Percentiles rank a stretch among this genome's conserved stretches.
Conservation (phyloP, 768 basidiomycete species). For the Russula ochroleuca region DNA sequence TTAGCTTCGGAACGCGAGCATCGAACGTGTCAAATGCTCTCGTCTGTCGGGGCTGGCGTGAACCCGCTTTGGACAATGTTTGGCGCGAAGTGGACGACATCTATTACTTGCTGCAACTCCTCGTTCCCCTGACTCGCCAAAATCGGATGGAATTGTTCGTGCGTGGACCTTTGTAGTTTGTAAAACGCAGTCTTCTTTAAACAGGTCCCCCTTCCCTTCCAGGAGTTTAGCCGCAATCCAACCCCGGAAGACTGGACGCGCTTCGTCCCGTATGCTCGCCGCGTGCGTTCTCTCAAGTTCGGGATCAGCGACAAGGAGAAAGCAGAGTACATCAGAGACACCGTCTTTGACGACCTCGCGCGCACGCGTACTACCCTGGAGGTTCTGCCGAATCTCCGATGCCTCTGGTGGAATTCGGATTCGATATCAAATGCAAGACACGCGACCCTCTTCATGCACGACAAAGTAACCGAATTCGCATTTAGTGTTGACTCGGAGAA, state of each 20-base stretch:
- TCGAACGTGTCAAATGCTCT: slow-evolving; percentile 21
- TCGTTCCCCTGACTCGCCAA: slow-evolving; percentile 12
- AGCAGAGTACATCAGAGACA: neutral
- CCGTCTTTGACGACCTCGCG: slow-evolving; percentile 25
- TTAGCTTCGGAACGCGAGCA: slow-evolving; percentile 17
- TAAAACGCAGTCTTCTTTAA: neutral
- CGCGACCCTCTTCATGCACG: slow-evolving; percentile 27
- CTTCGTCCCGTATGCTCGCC: slow-evolving; percentile 26
- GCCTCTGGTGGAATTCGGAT: slow-evolving; percentile 15
- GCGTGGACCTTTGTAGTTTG: neutral
- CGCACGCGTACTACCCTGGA: slow-evolving; percentile 26
- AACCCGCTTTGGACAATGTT: slow-evolving; percentile 22
- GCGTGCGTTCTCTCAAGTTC: slow-evolving; percentile 23
- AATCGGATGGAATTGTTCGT: neutral
- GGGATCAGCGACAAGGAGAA: neutral
- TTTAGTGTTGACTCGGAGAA: neutral
- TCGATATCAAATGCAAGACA: neutral
- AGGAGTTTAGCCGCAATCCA: slow-evolving; percentile 20
- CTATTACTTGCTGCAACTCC: slow-evolving; percentile 15
- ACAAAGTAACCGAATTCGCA: slow-evolving; percentile 22
- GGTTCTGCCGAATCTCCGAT: slow-evolving; percentile 26
- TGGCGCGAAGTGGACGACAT: slow-evolving; percentile 25
- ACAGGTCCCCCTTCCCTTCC: neutral
- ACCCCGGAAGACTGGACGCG: slow-evolving; percentile 25
- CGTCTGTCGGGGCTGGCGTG: slow-evolving; percentile 23